phyloP scores from a whole-genome alignment of 371 early-diverging fungal genomes.

The Entomophthora muscae region DNA sequence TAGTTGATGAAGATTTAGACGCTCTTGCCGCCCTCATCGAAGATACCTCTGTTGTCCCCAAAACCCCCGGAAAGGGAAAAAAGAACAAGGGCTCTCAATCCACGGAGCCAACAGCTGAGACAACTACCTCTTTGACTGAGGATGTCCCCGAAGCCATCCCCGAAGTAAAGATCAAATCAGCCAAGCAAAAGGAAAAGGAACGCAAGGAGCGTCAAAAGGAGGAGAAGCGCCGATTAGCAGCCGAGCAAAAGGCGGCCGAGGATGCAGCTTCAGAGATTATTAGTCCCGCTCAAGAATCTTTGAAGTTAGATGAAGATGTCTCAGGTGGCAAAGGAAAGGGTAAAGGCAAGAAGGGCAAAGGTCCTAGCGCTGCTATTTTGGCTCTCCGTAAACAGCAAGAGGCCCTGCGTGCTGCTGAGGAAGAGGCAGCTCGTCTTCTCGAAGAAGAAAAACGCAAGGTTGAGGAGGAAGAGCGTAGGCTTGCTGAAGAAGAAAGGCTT shows the following conservation, averaged over 20 bases:
- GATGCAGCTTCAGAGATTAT: constrained; percentile 1
- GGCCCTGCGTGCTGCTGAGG: constrained; percentile 35
- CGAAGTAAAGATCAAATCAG: constrained; percentile 21
- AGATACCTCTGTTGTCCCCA: not conserved
- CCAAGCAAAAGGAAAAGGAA: constrained; percentile 40
- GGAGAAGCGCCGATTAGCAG: constrained; percentile 18
- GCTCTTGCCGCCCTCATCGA: not conserved
- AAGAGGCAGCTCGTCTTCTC: constrained; percentile 23
- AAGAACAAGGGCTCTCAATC: constrained; percentile 22
- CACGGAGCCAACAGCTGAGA: no score
- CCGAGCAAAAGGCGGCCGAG: constrained; percentile 14
- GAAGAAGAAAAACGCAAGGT: constrained; percentile 35
- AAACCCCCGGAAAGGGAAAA: constrained; percentile 16
- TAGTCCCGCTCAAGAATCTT: constrained; percentile 10
- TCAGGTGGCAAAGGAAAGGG: constrained; percentile 16
- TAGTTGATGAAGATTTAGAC: constrained; percentile 1
- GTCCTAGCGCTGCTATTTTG: constrained; percentile 26
- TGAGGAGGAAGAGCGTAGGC: constrained; percentile 31
- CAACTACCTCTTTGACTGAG: no score
- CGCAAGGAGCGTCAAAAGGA: constrained; percentile 29
- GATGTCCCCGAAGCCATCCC: constrained; percentile 4
- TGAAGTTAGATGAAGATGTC: constrained; percentile 16
- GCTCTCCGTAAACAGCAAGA: constrained; percentile 51
- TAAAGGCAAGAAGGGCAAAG: constrained; percentile 28
- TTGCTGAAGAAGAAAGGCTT: constrained; percentile 24